These are phyloP conservation scores for Moesziomyces antarcticus DNA, from an alignment of 1,284 basidiomycete species.

Conservation along the genomic window DNA sequence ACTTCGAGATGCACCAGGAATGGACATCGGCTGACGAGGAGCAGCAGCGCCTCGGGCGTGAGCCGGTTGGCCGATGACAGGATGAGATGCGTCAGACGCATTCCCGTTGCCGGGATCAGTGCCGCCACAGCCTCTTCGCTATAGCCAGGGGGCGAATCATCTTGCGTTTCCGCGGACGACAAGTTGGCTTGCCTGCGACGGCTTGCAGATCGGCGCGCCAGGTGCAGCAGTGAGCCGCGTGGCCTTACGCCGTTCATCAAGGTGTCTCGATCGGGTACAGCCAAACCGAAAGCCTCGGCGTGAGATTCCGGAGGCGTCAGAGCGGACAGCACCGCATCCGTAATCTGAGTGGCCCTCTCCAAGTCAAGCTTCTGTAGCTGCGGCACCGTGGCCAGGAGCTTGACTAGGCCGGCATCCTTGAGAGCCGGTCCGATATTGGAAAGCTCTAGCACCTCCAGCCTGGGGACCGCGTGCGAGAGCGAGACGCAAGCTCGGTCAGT, in stretches of 20 bases:
- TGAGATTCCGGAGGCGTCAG: slow-evolving; percentile 73
- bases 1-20: slow-evolving; percentile 51
- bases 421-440: slow-evolving; percentile 73
- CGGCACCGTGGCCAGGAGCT: slow-evolving; percentile 78
- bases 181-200: slow-evolving; percentile 25
- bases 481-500: slow-evolving; percentile 80
- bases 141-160: slow-evolving; percentile 21
- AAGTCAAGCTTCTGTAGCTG: slow-evolving; percentile 81
- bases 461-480: slow-evolving; percentile 78
- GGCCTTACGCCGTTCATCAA: slow-evolving; percentile 23
- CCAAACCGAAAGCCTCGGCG: slow-evolving; percentile 33
- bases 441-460: slow-evolving; percentile 83
- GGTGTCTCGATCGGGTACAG: slow-evolving; percentile 25
- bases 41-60: slow-evolving; percentile 31
- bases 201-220: slow-evolving; percentile 34
- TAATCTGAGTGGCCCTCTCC: slow-evolving; percentile 81
- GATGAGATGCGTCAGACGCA: slow-evolving; percentile 78
- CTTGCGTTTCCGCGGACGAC: slow-evolving; percentile 7
- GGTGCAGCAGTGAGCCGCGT: slow-evolving; percentile 26
- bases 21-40: slow-evolving; percentile 49
- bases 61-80: slow-evolving; percentile 71
- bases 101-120: slow-evolving; percentile 70
- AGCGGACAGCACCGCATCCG: slow-evolving; percentile 76
- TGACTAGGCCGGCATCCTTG: slow-evolving; percentile 78
- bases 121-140: slow-evolving; percentile 32